A percentile compares a stretch with the other conserved stretches of the same genome.
These are phyloP conservation scores for Starmerella bacillaris DNA, from an alignment of 805 yeast species.

Conservation along the genomic window DNA sequence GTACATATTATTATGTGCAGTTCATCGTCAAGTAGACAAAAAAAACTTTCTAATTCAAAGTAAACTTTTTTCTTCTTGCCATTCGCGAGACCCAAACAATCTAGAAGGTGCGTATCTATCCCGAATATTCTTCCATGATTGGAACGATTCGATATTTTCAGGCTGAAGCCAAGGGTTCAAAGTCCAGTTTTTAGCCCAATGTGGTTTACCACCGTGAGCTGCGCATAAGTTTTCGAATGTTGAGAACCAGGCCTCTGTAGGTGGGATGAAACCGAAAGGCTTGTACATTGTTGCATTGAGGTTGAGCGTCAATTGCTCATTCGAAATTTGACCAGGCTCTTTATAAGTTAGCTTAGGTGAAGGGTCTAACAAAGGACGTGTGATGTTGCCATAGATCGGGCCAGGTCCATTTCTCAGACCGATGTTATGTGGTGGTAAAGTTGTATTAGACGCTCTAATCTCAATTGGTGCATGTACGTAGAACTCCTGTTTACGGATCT, in stretches of 20 bases:
- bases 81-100: constrained; percentile 60
- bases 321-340: constrained; percentile 34
- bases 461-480: constrained; percentile 92
- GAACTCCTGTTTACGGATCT: constrained; percentile 47
- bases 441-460: constrained; percentile 76
- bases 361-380: constrained; percentile 65
- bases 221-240: constrained; percentile 64
- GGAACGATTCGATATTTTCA: constrained; percentile 47
- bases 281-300: constrained; percentile 90
- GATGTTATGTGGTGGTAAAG: constrained; percentile 16
- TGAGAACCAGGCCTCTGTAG: constrained; percentile 57
- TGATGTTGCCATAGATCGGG: constrained; percentile 65
- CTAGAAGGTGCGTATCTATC: constrained; percentile 60
- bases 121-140: constrained; percentile 44
- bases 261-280: constrained; percentile 66
- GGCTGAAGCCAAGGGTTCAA: constrained; percentile 30
- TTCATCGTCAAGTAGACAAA: too few species aligned
- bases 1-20: too few species aligned
- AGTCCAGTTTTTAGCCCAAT: constrained; percentile 93
- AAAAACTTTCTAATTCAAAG: constrained; percentile 1
- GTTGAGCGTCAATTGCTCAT: constrained; percentile 66
- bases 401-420: constrained; percentile 27
- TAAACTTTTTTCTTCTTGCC: constrained; percentile 68
- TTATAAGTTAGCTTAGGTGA: constrained; percentile 49
- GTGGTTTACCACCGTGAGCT: constrained; percentile 81